Conservation (phyloP, 2,329 filamentous ascomycete genomes). For the Xylariaceae sp. region DNA sequence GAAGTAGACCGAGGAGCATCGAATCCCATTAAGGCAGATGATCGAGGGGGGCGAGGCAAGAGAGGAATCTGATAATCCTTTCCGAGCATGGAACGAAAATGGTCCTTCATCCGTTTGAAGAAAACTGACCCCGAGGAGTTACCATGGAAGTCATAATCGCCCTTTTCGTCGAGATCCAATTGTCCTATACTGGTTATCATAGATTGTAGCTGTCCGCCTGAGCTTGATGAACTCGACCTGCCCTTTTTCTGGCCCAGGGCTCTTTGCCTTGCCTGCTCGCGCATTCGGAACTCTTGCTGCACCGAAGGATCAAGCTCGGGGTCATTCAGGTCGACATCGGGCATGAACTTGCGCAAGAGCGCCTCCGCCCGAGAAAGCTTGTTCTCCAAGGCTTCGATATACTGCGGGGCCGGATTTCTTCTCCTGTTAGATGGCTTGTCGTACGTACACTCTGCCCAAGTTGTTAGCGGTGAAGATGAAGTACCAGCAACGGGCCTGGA, state of each 20-base stretch:
- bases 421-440: slow-evolving; percentile 90
- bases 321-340: slow-evolving; percentile 80
- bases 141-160: slow-evolving; percentile 93
- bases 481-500: slow-evolving; percentile 1
- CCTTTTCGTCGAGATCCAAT: slow-evolving; percentile 84
- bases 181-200: slow-evolving; percentile 94
- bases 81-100: slow-evolving; percentile 74
- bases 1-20: slow-evolving; percentile 66
- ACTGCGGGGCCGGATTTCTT: slow-evolving; percentile 86
- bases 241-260: slow-evolving; percentile 39
- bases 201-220: slow-evolving; percentile 73
- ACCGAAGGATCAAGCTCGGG: slow-evolving; percentile 75
- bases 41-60: slow-evolving; percentile 47
- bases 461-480: slow-evolving; percentile 21
- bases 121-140: slow-evolving; percentile 90
- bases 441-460: slow-evolving; percentile 76
- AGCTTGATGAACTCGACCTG: slow-evolving; percentile 30
- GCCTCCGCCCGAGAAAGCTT: slow-evolving; percentile 79
- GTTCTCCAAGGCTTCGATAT: slow-evolving; percentile 83
- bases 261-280: slow-evolving; percentile 49
- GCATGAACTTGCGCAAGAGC: slow-evolving; percentile 73
- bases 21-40: slow-evolving; percentile 51
- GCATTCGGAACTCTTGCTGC: slow-evolving; percentile 62
- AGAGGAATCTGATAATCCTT: slow-evolving; percentile 58
- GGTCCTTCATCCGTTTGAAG: slow-evolving; percentile 78